Base-by-base conservation (phyloP, 345 rosid genomes). In the Aurinia saxatilis region DNA sequence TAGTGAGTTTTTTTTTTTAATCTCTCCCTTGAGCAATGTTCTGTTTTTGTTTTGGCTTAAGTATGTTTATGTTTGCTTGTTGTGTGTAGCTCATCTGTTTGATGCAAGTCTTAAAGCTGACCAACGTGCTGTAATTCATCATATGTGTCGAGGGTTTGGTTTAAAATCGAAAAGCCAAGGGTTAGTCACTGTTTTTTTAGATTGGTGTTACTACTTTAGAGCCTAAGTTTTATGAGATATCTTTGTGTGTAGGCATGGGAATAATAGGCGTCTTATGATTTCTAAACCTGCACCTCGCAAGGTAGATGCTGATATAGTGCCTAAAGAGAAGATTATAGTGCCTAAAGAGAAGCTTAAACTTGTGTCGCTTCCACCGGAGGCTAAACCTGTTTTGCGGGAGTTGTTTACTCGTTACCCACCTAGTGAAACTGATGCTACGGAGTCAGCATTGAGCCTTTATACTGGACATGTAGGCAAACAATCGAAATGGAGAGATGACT, bases 371-470 rank as follows among this genome's bases (percentile, higher is more conserved):
- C 82, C 97, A 38, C 75, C 63, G 31, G 84, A 80, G 63, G 60
- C 95, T 50, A 73, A 78, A 63, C 13, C 70, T 68, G 76, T 78
- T 63, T 71, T 90, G 73, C 82, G 78, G 57, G 84, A 93, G 13
- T 78, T 93, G 40, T 93, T 90, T 79, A 66, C 77, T 39, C 71
- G 63, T 40, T 80, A 81, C 60, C 97, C 97, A 9, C 97, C 97
- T 42, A 87, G 77, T 42, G 90, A 87, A 9, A 80, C 67, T 50
- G 82, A 79, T 58, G 35, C 70, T 49, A 71, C 55, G 18, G 76
- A 73, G 66, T 74, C 76, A 50, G 30, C 66, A 25, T 13, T 56
- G 40, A 75, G 51, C 12, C 56, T 75, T 18, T 38, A 60, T 60
- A 65, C 72, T 25, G 77, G 79, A 49, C 80, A 64, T 30, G 25